These are phyloP conservation scores for carrot (Daucus carota) DNA, from an alignment of 129 eudicot species.

Conservation along the genomic window DH1_v3.0 NC_030382.2:37175001-37175500, in stretches of 20 bases:
- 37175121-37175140: conserved; percentile 4
- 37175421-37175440: conserved; percentile 21
- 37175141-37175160: neutral
- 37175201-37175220: neutral
- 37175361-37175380: neutral
- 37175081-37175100: conserved; percentile 4
- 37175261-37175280: conserved; percentile 10
- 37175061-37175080: conserved; percentile 7
- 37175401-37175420: conserved; percentile 17
- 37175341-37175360: neutral
- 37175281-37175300: neutral
- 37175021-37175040: conserved; percentile 28
- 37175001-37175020: conserved; percentile 18
- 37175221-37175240: neutral
- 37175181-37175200: neutral
- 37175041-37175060: too few relatives aligned
- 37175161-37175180: neutral
- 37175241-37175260: conserved; percentile 16
- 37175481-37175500: conserved; percentile 24
- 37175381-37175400: conserved; percentile 17
- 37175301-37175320: conserved; percentile 11
- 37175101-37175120: conserved; percentile 3
- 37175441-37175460: conserved; percentile 32
- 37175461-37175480: conserved; percentile 13
- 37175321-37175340: conserved; percentile 7